These are phyloP conservation scores for Evansstolkia leycettana DNA, from an alignment of 495 filamentous ascomycete genomes.

Conservation along the genomic window DNA sequence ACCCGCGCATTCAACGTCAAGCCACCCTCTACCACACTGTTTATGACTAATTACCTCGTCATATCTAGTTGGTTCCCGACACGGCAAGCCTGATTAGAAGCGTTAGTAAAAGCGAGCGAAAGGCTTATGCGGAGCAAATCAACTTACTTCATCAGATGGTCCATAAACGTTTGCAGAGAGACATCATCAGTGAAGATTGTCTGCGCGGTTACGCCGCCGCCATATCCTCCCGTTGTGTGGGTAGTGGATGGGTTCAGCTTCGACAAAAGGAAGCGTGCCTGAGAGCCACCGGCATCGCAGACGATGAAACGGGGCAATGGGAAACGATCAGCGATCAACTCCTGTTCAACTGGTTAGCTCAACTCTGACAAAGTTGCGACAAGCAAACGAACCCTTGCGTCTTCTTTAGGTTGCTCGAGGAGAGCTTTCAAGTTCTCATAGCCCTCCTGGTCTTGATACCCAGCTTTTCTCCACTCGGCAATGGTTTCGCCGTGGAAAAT, in stretches of 20 bases:
- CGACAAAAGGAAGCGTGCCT: constrained; percentile 92
- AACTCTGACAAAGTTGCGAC: constrained; percentile 4
- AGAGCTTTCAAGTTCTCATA: constrained; percentile 92
- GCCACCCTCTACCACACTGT: constrained; percentile 27
- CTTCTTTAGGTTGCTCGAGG: constrained; percentile 92
- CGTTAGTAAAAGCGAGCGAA: no score
- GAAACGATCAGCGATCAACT: constrained; percentile 95
- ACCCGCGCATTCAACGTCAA: constrained; percentile 22
- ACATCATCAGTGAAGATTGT: constrained; percentile 99
- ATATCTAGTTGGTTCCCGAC: constrained; percentile 45
- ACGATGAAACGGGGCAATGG: constrained; percentile 97
- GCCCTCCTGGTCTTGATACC: constrained; percentile 95
- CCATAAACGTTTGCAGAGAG: constrained; percentile 98
- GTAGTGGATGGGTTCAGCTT: constrained; percentile 98
- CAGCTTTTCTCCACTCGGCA: constrained; percentile 96
- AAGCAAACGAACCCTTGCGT: constrained; percentile 67
- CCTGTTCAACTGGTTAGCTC: constrained; percentile 38
- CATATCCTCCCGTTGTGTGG: constrained; percentile 87
- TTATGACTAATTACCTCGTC: constrained; percentile 19
- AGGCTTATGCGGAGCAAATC: no score
- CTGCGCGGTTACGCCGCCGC: constrained; percentile 83
- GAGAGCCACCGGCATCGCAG: constrained; percentile 94
- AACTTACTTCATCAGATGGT: constrained; percentile 96
- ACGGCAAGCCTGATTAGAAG: constrained; percentile 41
- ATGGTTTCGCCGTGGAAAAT: constrained; percentile 98